Conservation (phyloP, 805 yeast species). For the Wickerhamomyces alni region DNA sequence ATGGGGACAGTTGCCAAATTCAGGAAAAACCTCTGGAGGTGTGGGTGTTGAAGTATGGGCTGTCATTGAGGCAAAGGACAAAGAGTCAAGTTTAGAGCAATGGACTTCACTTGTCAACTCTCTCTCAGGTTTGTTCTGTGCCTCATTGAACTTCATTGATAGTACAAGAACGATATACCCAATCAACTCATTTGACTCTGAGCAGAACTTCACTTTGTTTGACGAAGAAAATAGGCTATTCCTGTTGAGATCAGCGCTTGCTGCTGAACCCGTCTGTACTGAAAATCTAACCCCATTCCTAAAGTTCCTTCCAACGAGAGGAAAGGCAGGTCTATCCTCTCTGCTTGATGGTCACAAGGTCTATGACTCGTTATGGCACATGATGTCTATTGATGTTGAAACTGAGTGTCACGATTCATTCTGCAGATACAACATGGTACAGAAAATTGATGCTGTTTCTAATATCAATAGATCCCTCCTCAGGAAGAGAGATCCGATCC, state of each 20-base stretch:
- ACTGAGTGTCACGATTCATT: slow-evolving; percentile 41
- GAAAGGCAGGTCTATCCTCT: slow-evolving; percentile 81
- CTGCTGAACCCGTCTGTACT: slow-evolving; percentile 94
- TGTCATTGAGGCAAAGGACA: slow-evolving; percentile 55
- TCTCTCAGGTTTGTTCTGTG: slow-evolving; percentile 89
- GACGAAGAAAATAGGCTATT: slow-evolving; percentile 36
- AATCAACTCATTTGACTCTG: slow-evolving; percentile 29
- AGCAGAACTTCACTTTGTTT: slow-evolving; percentile 22
- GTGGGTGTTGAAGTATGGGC: slow-evolving; percentile 96
- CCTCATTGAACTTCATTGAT: slow-evolving; percentile 86
- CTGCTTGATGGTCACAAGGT: slow-evolving; percentile 85
- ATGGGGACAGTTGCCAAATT: slow-evolving; percentile 78
- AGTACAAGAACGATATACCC: slow-evolving; percentile 71
- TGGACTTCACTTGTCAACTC: slow-evolving; percentile 75
- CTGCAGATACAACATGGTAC: slow-evolving; percentile 53
- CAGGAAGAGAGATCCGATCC: slow-evolving; percentile 61
- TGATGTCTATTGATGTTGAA: slow-evolving; percentile 78
- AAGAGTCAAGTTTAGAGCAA: slow-evolving; percentile 47
- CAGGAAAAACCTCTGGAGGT: slow-evolving; percentile 78
- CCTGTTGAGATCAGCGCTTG: slow-evolving; percentile 77
- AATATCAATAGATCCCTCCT: slow-evolving; percentile 66
- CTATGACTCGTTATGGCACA: slow-evolving; percentile 91
- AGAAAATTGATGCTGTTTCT: slow-evolving; percentile 64
- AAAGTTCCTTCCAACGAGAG: slow-evolving; percentile 86
- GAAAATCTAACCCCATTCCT: slow-evolving; percentile 93